Conservation (phyloP, 768 basidiomycete species). For the Paxillus ammoniavirescens region DNA sequence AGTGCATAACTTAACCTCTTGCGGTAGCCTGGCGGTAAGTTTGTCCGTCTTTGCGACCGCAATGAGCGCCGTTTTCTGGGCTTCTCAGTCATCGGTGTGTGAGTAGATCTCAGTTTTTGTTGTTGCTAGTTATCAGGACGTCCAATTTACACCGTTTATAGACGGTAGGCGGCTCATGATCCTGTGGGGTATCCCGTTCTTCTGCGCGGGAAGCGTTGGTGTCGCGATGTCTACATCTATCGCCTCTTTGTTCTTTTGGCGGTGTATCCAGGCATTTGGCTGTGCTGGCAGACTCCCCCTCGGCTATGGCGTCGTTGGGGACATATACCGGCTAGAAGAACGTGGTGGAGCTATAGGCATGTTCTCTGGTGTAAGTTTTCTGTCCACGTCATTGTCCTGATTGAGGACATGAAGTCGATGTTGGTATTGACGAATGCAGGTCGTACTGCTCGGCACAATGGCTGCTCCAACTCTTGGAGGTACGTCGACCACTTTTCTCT, state of each 20-base stretch:
- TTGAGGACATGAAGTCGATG: not conserved
- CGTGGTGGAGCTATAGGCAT: constrained; percentile 54
- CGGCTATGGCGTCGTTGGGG: constrained; percentile 55
- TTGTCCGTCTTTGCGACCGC: constrained; percentile 43
- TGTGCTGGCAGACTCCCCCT: constrained; percentile 50
- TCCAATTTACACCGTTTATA: constrained; percentile 16
- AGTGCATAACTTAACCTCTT: not conserved
- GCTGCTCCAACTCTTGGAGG: constrained; percentile 57
- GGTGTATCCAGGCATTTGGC: constrained; percentile 61
- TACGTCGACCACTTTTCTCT: constrained; percentile 2
- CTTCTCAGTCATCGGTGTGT: constrained; percentile 48
- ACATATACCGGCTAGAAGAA: constrained; percentile 59
- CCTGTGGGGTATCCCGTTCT: constrained; percentile 43
- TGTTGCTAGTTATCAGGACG: not conserved
- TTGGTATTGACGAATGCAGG: constrained; percentile 17
- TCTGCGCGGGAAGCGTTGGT: constrained; percentile 54
- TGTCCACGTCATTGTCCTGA: too few species aligned
- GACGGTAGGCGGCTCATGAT: constrained; percentile 64
- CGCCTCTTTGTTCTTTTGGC: constrained; percentile 32
- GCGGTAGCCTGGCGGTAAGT: constrained; percentile 42
- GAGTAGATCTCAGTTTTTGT: constrained; percentile 14
- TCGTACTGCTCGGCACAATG: constrained; percentile 51
- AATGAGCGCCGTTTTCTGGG: constrained; percentile 44
- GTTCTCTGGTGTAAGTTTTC: constrained; percentile 42
- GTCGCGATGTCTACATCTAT: constrained; percentile 47